phyloP scores from a whole-genome alignment of 805 yeast species.

The Starmerella apis region DNA sequence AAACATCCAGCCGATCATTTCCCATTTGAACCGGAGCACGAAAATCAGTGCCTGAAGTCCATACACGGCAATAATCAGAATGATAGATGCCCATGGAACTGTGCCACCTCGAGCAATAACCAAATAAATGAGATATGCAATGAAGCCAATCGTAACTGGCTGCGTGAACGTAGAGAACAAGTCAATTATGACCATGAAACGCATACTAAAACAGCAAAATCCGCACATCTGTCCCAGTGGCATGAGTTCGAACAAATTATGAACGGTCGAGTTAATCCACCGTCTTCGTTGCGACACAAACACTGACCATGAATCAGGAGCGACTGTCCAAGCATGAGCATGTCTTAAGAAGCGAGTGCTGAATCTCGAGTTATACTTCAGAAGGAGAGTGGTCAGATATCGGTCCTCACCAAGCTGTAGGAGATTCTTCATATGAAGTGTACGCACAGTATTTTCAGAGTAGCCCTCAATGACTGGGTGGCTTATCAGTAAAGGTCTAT shows the following conservation, averaged over 20 bases:
- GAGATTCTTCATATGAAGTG: slow-evolving; percentile 50
- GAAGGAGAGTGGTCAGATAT: slow-evolving; percentile 45
- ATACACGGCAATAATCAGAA: slow-evolving; percentile 44
- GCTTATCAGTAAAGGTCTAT: slow-evolving; percentile 51
- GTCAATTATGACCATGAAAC: slow-evolving; percentile 48
- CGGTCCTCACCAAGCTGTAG: slow-evolving; percentile 55
- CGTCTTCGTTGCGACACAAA: slow-evolving; percentile 56
- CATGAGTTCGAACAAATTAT: slow-evolving; percentile 49
- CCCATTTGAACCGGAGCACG: slow-evolving; percentile 38
- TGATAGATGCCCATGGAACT: slow-evolving; percentile 48
- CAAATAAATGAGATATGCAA: slow-evolving; percentile 44
- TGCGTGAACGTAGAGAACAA: slow-evolving; percentile 50
- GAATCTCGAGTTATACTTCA: slow-evolving; percentile 46
- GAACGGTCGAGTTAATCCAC: slow-evolving; percentile 59
- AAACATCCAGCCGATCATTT: slow-evolving; percentile 46
- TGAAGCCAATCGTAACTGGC: slow-evolving; percentile 46
- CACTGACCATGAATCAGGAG: slow-evolving; percentile 48
- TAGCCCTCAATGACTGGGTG: slow-evolving; percentile 49
- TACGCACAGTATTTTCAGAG: slow-evolving; percentile 46
- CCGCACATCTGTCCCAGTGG: slow-evolving; percentile 54
- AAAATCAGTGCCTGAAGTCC: slow-evolving; percentile 50
- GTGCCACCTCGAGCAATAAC: slow-evolving; percentile 38
- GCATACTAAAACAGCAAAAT: slow-evolving; percentile 55
- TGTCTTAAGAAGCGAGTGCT: slow-evolving; percentile 47
- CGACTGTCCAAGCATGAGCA: slow-evolving; percentile 51